Evolutionary conservation across 1,284 basidiomycete species (phyloP).

Genomic region (Kwoniella shivajii): DNA sequence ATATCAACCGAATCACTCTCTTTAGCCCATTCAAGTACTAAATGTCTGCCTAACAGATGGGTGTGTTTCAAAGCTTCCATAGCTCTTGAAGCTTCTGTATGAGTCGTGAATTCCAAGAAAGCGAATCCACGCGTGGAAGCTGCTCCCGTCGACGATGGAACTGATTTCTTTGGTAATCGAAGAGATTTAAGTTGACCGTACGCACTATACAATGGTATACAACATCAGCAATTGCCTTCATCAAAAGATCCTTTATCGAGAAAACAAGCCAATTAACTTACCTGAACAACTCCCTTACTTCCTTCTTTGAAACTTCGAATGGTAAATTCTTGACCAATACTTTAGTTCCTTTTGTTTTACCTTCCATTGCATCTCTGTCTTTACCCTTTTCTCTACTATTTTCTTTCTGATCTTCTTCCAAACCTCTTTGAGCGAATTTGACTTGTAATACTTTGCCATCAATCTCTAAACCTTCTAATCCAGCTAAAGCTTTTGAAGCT

Average conservation of each 20-base stretch:
- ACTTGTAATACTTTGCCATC: conserved; percentile 86
- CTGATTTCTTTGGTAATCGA: conserved; percentile 82
- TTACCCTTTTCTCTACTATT: conserved; percentile 50
- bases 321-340: conserved; percentile 97
- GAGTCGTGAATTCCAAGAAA: conserved; percentile 88
- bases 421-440: conserved; percentile 83
- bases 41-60: conserved; percentile 91
- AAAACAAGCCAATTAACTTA: conserved; percentile 55
- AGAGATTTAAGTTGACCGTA: conserved; percentile 92
- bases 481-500: conserved; percentile 75
- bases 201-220: conserved; percentile 57
- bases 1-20: conserved; percentile 67
- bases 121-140: conserved; percentile 76
- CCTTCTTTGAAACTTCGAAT: conserved; percentile 93
- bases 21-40: conserved; percentile 92
- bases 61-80: conserved; percentile 84
- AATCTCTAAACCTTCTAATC: conserved; percentile 77
- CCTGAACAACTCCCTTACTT: conserved; percentile 84
- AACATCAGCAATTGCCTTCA: too few relatives aligned
- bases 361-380: conserved; percentile 42
- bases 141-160: conserved; percentile 63
- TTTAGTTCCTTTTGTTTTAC: conserved; percentile 70
- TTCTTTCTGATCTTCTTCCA: conserved; percentile 62
- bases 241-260: too few relatives aligned
- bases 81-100: conserved; percentile 83